Percentiles rank a stretch among this genome's conserved stretches.
Conservation (phyloP, 2,329 filamentous ascomycete species). For the Cladophialophora immunda region DNA sequence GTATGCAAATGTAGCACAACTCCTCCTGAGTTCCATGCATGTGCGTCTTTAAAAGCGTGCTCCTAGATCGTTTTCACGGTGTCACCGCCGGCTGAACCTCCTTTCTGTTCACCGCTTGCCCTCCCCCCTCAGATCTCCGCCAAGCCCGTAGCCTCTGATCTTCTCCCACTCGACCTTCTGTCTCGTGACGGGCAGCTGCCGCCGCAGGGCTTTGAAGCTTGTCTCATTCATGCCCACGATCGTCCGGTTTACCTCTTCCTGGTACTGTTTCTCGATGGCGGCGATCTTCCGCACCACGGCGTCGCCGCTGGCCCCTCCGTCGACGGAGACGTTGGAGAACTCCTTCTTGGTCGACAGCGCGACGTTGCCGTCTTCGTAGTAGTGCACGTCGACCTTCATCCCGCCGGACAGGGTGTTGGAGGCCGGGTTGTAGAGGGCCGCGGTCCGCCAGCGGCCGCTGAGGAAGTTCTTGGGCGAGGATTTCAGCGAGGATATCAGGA, state of each 20-base stretch:
- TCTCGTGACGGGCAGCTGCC: slow-evolving; percentile 93
- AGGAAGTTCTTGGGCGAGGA: slow-evolving; percentile 99
- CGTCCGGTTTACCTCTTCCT: slow-evolving; percentile 92
- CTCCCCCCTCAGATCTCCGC: slow-evolving; percentile 46
- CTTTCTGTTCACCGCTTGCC: slow-evolving; percentile 26
- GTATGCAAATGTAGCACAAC: not conserved
- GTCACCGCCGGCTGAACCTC: not conserved
- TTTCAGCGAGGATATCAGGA: slow-evolving; percentile 91
- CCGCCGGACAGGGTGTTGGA: slow-evolving; percentile 74
- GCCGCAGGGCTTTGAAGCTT: slow-evolving; percentile 89
- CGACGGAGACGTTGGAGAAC: slow-evolving; percentile 29
- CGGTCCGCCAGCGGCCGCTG: slow-evolving; percentile 96
- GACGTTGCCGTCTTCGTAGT: slow-evolving; percentile 99
- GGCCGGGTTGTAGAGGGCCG: slow-evolving; percentile 80
- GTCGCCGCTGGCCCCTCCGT: slow-evolving; percentile 61
- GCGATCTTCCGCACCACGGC: slow-evolving; percentile 82
- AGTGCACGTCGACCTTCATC: slow-evolving; percentile 95
- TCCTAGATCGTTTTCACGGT: not conserved
- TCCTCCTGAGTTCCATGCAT: not conserved
- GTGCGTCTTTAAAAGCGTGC: not conserved
- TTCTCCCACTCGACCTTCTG: slow-evolving; percentile 99
- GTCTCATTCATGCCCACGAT: slow-evolving; percentile 91
- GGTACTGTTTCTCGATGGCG: slow-evolving; percentile 85
- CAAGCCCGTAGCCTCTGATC: slow-evolving; percentile 88
- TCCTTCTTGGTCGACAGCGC: slow-evolving; percentile 85